Percentiles rank a stretch among this genome's conserved stretches.
These are phyloP conservation scores for Pisolithus tinctorius DNA, from an alignment of 768 basidiomycete genomes.

Conservation along the genomic window DNA sequence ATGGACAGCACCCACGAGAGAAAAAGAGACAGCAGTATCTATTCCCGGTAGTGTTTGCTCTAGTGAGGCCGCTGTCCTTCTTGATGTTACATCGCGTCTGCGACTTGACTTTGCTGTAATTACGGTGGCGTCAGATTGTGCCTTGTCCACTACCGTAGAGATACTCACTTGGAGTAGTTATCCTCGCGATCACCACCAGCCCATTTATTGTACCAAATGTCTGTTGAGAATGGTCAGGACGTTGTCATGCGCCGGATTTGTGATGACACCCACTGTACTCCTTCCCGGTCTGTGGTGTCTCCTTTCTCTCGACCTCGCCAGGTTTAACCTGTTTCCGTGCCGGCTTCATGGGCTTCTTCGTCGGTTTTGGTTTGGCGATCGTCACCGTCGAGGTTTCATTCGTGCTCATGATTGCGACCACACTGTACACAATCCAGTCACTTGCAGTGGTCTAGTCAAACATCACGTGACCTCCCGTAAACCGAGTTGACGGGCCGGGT, in stretches of 20 bases:
- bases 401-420: constrained; percentile 25
- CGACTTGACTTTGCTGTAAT: constrained; percentile 79
- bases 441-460: background rate
- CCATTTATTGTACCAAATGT: constrained; percentile 99
- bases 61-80: constrained; percentile 85
- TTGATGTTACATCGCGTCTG: constrained; percentile 89
- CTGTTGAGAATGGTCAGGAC: constrained; percentile 30
- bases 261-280: constrained; percentile 77
- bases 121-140: constrained; percentile 1
- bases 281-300: constrained; percentile 87
- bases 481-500: too few species aligned
- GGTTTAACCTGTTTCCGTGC: constrained; percentile 91
- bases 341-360: constrained; percentile 70
- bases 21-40: constrained; percentile 95
- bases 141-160: constrained; percentile 1
- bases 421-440: too few species aligned
- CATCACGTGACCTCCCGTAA: constrained; percentile 15
- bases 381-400: constrained; percentile 17
- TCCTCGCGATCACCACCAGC: constrained; percentile 99
- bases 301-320: constrained; percentile 85
- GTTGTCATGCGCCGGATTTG: background rate
- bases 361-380: constrained; percentile 19
- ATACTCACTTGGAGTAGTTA: constrained; percentile 82
- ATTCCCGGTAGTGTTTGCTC: constrained; percentile 90
- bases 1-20: constrained; percentile 93